Evolutionary conservation across 1,284 basidiomycete genomes (phyloP).

Genomic region (Retiboletus fuscus): DNA sequence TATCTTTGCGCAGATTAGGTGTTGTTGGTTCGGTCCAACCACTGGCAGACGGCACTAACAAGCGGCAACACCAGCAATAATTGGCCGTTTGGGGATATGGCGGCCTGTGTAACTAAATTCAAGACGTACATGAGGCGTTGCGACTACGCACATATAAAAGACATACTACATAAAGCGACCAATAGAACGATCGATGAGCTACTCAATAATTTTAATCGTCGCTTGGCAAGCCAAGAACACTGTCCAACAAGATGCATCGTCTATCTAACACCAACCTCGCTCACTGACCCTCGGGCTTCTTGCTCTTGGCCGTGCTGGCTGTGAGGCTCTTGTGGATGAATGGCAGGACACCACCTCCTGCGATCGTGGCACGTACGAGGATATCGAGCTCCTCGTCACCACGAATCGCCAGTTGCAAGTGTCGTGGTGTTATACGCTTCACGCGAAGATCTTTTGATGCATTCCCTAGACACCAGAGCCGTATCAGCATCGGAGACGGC

Average conservation of each 20-base stretch:
- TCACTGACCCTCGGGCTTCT: constrained; percentile 49
- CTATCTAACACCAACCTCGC: constrained; percentile 3
- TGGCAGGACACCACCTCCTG: constrained; percentile 91
- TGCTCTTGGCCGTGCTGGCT: constrained; percentile 45
- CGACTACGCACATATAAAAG: constrained; percentile 18
- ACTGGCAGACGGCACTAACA: too few relatives aligned
- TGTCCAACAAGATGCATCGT: constrained; percentile 15
- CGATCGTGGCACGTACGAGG: constrained; percentile 76
- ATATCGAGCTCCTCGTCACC: constrained; percentile 94
- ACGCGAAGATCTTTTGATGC: constrained; percentile 96
- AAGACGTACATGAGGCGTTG: background rate
- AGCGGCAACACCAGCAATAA: background rate
- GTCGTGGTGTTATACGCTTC: constrained; percentile 96
- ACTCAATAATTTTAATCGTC: constrained; percentile 38
- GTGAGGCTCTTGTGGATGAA: constrained; percentile 95
- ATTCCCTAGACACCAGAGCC: constrained; percentile 73
- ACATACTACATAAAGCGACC: constrained; percentile 30
- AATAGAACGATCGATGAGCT: constrained; percentile 19
- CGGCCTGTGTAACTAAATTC: background rate
- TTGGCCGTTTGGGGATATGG: background rate
- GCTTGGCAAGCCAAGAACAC: constrained; percentile 3
- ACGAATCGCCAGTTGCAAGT: constrained; percentile 93
- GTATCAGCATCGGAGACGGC: constrained; percentile 1
- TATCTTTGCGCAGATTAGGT: too few relatives aligned
- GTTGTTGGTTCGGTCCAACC: too few relatives aligned